Base-by-base conservation (phyloP, 306 rosid species). In the Trifolium repens region DNA sequence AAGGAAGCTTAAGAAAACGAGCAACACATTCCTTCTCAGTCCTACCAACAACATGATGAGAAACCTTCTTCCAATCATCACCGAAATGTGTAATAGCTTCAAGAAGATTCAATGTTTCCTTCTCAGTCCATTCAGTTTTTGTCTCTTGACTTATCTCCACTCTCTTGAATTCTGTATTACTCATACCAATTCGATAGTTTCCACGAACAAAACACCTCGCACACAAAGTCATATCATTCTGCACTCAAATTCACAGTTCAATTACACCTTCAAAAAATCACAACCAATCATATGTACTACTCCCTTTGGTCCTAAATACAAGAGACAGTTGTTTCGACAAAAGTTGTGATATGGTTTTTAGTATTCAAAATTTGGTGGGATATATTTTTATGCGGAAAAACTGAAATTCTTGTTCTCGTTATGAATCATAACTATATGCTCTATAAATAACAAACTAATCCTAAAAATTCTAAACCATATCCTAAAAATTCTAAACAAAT, bases 201-300 rank as follows among this genome's bases (percentile, higher is more conserved):
- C 97, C 96, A 2, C 97, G 97, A 65, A 94, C 97, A 80, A 87
- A 94, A 82, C 99, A 94, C 79, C 96, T 87, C 62, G 99, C 99
- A 83, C 99, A 94, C 7, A 94, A 89, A 55, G 96, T 94, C 91
- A 85, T 83, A 71, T 86, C 87, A 81, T 90, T 80, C 99, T 94
- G 30, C 77, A 49, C 34, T 26, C n/a, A 63, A 58, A 50, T 16
- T 16, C 62, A 67, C 22, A 66, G 9, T 42, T 66, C 10, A 66
- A 42, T 50, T 50, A 50, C 54, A 49, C 19, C 1, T 9, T 15
- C 19, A 6, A 50, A 50, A 49, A 10, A 57, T 11, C 15, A 57
- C n/a, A 10, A 57, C 3, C 34, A 4, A 55, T 22, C 14, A 4
- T 46, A 46, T 46, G 11, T 46, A 8, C 4, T 46, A 8, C 4